Evolutionary conservation across 2,329 filamentous ascomycete species (phyloP).

Genomic region (Penicillium crustosum): DNA sequence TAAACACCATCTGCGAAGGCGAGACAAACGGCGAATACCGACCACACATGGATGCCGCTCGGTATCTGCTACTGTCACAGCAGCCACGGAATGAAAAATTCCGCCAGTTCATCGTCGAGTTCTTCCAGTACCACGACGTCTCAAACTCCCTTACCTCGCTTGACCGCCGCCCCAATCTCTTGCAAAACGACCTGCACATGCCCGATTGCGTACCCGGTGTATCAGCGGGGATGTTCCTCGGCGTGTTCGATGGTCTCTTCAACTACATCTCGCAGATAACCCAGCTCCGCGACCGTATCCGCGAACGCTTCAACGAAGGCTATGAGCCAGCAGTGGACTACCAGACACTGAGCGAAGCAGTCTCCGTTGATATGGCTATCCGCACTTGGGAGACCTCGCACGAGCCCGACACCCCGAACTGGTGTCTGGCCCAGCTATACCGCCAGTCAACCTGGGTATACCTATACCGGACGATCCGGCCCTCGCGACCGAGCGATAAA

Average conservation of each 20-base stretch:
- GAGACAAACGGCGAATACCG: constrained; percentile 69
- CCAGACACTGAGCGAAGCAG: constrained; percentile 67
- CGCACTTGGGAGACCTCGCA: constrained; percentile 69
- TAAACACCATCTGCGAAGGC: constrained; percentile 62
- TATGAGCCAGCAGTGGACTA: constrained; percentile 72
- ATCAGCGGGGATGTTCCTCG: constrained; percentile 64
- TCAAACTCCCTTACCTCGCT: constrained; percentile 59
- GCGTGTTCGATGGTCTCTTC: constrained; percentile 80
- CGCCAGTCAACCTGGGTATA: constrained; percentile 65
- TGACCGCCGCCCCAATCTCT: constrained; percentile 53
- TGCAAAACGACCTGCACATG: constrained; percentile 54
- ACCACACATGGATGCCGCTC: constrained; percentile 75
- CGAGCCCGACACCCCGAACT: constrained; percentile 52
- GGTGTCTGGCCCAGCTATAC: constrained; percentile 59
- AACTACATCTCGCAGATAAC: constrained; percentile 76
- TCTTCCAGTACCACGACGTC: constrained; percentile 79
- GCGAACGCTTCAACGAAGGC: constrained; percentile 62
- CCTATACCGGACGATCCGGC: constrained; percentile 60
- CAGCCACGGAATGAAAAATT: constrained; percentile 67
- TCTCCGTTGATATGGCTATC: constrained; percentile 73
- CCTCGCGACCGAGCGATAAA: constrained; percentile 55
- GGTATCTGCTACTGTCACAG: constrained; percentile 64
- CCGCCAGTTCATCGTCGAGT: constrained; percentile 69
- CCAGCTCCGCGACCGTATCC: constrained; percentile 70
- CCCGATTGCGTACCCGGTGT: constrained; percentile 57